phyloP scores from a whole-genome alignment of 1,284 basidiomycete species.

The Sporisorium reilianum region DNA sequence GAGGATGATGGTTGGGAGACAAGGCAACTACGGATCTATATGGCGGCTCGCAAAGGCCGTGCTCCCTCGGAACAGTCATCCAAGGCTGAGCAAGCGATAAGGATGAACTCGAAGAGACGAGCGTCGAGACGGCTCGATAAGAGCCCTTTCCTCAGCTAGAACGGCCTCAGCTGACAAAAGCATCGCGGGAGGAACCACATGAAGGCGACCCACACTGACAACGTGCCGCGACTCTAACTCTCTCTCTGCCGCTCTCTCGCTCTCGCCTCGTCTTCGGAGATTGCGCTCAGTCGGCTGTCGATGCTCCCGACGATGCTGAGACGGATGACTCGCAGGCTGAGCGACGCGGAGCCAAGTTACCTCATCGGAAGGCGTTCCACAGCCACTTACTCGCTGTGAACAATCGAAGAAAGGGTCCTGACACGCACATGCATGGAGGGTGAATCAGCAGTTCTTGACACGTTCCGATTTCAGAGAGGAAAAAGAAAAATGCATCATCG shows the following conservation, averaged over 20 bases:
- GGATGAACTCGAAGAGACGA: neutral
- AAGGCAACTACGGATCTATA: neutral
- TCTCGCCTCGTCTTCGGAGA: neutral
- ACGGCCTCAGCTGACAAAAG: slow-evolving; percentile 10
- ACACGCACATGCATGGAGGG: too few species aligned
- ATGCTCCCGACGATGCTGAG: too few species aligned
- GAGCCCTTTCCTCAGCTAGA: neutral
- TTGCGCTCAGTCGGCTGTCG: neutral
- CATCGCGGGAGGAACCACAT: neutral
- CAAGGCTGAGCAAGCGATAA: neutral
- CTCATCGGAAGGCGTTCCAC: too few species aligned
- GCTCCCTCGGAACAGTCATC: neutral
- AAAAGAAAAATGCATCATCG: neutral
- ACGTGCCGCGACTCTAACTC: too few species aligned
- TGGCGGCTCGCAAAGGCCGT: neutral
- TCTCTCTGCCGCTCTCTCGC: too few species aligned
- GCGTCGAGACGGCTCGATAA: neutral
- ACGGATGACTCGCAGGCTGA: too few species aligned
- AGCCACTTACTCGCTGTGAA: too few species aligned
- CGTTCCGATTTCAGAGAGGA: neutral
- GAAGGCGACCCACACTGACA: neutral
- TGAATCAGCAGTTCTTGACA: neutral
- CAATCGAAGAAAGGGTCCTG: too few species aligned
- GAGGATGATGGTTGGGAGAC: slow-evolving; percentile 1
- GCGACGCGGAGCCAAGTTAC: neutral